Percentiles rank a stretch among this genome's conserved stretches.
These are phyloP conservation scores for Brettanomyces naardenensis DNA, from an alignment of 805 yeast genomes.

Conservation along the genomic window DNA sequence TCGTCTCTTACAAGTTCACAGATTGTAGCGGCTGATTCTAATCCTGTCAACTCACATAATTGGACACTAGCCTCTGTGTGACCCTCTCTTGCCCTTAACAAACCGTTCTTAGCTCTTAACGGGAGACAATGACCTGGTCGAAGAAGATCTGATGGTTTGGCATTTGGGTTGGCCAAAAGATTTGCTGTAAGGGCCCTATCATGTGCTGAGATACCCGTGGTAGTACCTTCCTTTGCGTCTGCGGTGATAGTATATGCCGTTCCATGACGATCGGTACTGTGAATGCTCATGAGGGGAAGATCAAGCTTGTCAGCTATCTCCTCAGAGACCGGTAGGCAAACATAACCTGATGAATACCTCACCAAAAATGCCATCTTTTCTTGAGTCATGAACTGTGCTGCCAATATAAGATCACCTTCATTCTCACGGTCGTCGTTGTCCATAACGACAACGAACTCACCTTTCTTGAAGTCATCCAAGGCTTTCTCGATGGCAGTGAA, in stretches of 20 bases:
- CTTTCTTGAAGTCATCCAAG: constrained; percentile 59
- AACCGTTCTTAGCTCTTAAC: constrained; percentile 81
- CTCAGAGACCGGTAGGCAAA: constrained; percentile 81
- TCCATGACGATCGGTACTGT: constrained; percentile 71
- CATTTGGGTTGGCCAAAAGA: constrained; percentile 52
- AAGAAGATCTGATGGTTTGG: constrained; percentile 59
- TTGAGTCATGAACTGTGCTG: constrained; percentile 76
- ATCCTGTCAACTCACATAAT: constrained; percentile 65
- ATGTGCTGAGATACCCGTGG: constrained; percentile 94
- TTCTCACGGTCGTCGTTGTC: constrained; percentile 95
- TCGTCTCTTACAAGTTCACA: constrained; percentile 90
- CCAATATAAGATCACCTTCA: constrained; percentile 93
- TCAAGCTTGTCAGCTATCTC: constrained; percentile 73
- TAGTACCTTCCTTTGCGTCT: constrained; percentile 80
- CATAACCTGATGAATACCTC: constrained; percentile 80
- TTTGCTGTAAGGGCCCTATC: constrained; percentile 84
- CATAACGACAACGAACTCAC: constrained; percentile 89
- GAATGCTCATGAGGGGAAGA: constrained; percentile 66
- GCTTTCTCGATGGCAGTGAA: constrained; percentile 64
- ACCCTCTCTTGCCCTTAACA: constrained; percentile 76
- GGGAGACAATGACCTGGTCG: constrained; percentile 96
- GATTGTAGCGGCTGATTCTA: constrained; percentile 82
- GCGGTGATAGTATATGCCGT: constrained; percentile 95
- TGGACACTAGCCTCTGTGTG: constrained; percentile 98
- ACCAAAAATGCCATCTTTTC: constrained; percentile 93